Conservation (phyloP, 805 yeast species). For the Kodamaea neixiangensis region DNA sequence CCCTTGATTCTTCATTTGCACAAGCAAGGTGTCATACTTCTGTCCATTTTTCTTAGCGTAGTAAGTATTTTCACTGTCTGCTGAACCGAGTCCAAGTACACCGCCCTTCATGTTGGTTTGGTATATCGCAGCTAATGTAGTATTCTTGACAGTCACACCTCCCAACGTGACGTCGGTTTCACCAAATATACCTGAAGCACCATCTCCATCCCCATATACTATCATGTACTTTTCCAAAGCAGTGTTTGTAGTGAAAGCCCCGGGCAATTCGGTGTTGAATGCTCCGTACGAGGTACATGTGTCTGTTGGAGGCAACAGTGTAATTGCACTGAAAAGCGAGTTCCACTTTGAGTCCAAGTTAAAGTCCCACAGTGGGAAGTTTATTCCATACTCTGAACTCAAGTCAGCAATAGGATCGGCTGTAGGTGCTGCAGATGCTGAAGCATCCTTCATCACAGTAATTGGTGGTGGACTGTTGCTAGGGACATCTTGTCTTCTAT, state of each 20-base stretch:
- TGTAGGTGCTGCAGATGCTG: neutral
- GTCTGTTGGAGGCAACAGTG: neutral
- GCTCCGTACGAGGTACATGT: neutral
- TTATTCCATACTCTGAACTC: neutral
- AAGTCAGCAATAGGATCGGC: neutral
- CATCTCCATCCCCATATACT: neutral
- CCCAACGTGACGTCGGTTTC: slow-evolving; percentile 6
- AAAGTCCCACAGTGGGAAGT: neutral
- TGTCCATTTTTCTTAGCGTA: slow-evolving; percentile 67
- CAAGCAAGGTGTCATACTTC: neutral
- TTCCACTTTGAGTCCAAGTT: neutral
- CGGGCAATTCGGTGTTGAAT: neutral
- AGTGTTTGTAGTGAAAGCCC: neutral
- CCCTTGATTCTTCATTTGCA: slow-evolving; percentile 57
- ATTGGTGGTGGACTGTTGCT: neutral
- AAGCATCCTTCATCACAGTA: neutral
- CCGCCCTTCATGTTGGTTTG: slow-evolving; percentile 10
- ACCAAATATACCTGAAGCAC: neutral
- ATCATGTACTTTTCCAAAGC: neutral
- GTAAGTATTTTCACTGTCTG: slow-evolving; percentile 13
- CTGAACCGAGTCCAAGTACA: slow-evolving; percentile 14
- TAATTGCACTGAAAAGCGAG: neutral
- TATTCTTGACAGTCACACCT: slow-evolving; percentile 10
- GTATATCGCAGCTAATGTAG: slow-evolving; percentile 11
- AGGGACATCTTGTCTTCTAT: neutral